Conservation (phyloP, 768 basidiomycete genomes). For the Calocera cornea region DNA sequence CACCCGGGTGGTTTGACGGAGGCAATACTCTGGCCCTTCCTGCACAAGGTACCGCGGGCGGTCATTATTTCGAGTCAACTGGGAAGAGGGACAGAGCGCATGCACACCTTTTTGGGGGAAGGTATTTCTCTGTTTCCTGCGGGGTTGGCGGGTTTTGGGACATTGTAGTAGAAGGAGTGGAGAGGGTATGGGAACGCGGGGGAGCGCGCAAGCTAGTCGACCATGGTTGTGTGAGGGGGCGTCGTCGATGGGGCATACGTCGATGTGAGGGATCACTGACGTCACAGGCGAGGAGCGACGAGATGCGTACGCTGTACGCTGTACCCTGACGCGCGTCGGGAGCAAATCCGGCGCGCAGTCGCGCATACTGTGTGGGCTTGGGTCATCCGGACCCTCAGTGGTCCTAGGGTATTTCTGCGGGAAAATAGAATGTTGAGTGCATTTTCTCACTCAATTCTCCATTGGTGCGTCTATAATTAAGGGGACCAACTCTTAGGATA, state of each 20-base stretch:
- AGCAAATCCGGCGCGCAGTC: no score
- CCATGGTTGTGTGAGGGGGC: not conserved
- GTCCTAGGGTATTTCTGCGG: no score
- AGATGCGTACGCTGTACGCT: not conserved
- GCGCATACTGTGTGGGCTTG: no score
- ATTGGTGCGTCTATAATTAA: no score
- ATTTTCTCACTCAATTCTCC: not conserved
- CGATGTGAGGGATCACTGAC: not conserved
- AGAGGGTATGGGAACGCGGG: not conserved
- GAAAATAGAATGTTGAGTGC: not conserved
- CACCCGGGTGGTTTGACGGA: not conserved
- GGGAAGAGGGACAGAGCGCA: not conserved
- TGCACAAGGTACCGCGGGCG: not conserved
- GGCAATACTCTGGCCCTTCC: not conserved
- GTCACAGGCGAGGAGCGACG: not conserved
- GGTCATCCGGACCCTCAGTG: no score
- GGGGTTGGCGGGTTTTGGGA: not conserved
- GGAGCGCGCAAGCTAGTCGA: not conserved
- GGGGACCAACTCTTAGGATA: no score
- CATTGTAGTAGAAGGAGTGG: not conserved
- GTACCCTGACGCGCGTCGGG: no score
- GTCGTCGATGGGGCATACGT: not conserved
- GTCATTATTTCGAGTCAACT: not conserved
- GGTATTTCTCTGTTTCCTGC: not conserved
- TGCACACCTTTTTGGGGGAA: conserved; percentile 7